Conservation (phyloP, 2,329 filamentous ascomycete species). For the Penicillium expansum region DNA sequence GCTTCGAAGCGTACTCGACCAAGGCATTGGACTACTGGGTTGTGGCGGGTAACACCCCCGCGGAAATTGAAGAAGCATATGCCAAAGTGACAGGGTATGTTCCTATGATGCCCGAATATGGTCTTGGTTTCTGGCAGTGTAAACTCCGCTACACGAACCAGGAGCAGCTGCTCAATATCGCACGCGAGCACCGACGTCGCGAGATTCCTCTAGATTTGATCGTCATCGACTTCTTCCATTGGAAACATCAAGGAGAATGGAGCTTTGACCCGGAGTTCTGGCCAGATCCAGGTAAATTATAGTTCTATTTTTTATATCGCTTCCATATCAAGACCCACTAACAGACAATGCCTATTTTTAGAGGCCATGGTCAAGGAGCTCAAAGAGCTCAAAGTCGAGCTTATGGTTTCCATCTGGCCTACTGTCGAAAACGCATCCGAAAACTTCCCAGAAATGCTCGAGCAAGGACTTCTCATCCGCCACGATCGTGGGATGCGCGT, state of each 20-base stretch:
- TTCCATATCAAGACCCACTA: background rate
- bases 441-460: slow-evolving; percentile 62
- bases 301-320: background rate
- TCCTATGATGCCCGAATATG: slow-evolving; percentile 68
- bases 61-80: slow-evolving; percentile 57
- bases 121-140: slow-evolving; percentile 67
- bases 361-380: slow-evolving; percentile 64
- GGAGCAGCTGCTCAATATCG: slow-evolving; percentile 60
- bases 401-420: slow-evolving; percentile 70
- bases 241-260: slow-evolving; percentile 66
- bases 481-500: slow-evolving; percentile 59
- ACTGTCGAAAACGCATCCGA: slow-evolving; percentile 60
- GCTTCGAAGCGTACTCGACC: slow-evolving; percentile 60
- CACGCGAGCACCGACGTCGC: slow-evolving; percentile 57
- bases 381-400: slow-evolving; percentile 57
- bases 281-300: slow-evolving; percentile 57
- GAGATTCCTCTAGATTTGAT: slow-evolving; percentile 62
- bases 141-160: slow-evolving; percentile 66
- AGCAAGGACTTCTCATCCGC: slow-evolving; percentile 59
- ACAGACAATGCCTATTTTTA: slow-evolving; percentile 4
- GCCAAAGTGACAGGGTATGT: slow-evolving; percentile 56
- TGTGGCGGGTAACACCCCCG: slow-evolving; percentile 56
- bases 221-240: slow-evolving; percentile 68
- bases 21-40: slow-evolving; percentile 63
- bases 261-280: slow-evolving; percentile 63